Base-by-base conservation (phyloP, 495 filamentous ascomycete species). In the Massariosphaeria phaeospora region DNA sequence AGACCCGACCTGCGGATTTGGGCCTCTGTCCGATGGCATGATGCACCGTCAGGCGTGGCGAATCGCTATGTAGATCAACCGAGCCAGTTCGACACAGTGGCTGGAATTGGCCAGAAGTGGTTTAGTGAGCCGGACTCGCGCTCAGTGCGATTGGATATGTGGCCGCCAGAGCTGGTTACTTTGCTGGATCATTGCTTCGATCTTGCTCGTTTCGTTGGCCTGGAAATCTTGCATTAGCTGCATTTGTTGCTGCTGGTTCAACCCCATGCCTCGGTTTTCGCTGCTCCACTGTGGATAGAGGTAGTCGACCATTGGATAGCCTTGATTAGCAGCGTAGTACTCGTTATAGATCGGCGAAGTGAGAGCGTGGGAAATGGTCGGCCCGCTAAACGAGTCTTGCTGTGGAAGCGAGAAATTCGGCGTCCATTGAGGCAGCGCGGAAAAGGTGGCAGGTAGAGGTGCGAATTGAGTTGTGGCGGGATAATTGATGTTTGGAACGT, bases 191-290 rank as follows among this genome's bases (percentile, higher is more conserved):
- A 64, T 64, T 13, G 33, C 52, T 12, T 67, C 65, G 17, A 70
- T 57, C 26, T 65, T 52, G 6, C 46, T 34, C 8, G 52, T 50
- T 13, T 69, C 70, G 23, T 65, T 57, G 0, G 66, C 69, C 51
- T 72, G 68, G 26, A 74, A 61, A 9, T 15, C 55, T 10, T 68
- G 62, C 62, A 74, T 67, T n/a, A 74, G 58, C 54, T 73, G 68
- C 46, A 66, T 50, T 41, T 73, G 70, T 44, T 74, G 69, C 25
- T 59, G 52, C 15, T 65, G 61, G 30, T 61, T 71, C 35, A 74
- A 48, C 13, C 70, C 68, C 30, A 50, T 61, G 34, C 61, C 42
- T 52, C 55, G 27, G 15, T 26, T 39, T n/a, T 64, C 61, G 1
- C 34, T 24, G 25, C 52, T 64, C 61, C 61, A 64, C 36, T 57